A percentile compares a stretch with the other conserved stretches of the same genome.
These are phyloP conservation scores for Syncephalastrum contaminatum DNA, from an alignment of 371 early-diverging fungal genomes.

Conservation along the genomic window DNA sequence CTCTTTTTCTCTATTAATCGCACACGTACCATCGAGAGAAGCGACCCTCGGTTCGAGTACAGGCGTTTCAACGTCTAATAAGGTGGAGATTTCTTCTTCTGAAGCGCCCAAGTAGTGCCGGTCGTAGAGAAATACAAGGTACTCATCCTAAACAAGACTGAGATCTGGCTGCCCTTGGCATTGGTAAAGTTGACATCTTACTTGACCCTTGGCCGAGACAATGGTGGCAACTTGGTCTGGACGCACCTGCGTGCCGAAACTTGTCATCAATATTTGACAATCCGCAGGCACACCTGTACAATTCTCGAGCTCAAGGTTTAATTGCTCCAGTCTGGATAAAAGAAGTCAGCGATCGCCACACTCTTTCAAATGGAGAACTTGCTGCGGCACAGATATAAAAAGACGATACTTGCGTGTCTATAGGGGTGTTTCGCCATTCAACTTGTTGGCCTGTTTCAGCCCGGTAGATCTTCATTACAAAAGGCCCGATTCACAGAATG, in stretches of 20 bases:
- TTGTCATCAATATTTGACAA: slow-evolving; percentile 64
- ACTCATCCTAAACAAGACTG: slow-evolving; percentile 30
- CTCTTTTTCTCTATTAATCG: background rate
- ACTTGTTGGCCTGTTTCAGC: slow-evolving; percentile 65
- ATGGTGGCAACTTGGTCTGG: slow-evolving; percentile 50
- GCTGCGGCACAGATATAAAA: background rate
- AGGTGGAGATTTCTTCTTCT: slow-evolving; percentile 24
- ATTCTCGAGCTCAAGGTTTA: slow-evolving; percentile 49
- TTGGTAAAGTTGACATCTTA: slow-evolving; percentile 17
- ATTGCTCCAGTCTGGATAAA: slow-evolving; percentile 42
- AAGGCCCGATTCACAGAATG: too few relatives aligned
- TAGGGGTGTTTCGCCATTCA: slow-evolving; percentile 17
- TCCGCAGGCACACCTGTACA: slow-evolving; percentile 46
- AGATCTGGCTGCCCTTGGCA: background rate
- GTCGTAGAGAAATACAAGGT: slow-evolving; percentile 46
- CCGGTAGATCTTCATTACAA: slow-evolving; percentile 58
- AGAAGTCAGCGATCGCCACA: background rate
- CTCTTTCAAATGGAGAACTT: slow-evolving; percentile 6
- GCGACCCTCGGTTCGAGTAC: slow-evolving; percentile 29
- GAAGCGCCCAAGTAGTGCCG: slow-evolving; percentile 36
- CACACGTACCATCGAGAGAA: slow-evolving; percentile 28
- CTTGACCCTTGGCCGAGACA: slow-evolving; percentile 50
- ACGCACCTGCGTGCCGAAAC: slow-evolving; percentile 55
- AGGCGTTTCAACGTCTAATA: slow-evolving; percentile 41
- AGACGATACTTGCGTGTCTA: slow-evolving; percentile 26